Conservation (phyloP, 1,139 yeast species). For the Petasospora rhodanensis region DNA sequence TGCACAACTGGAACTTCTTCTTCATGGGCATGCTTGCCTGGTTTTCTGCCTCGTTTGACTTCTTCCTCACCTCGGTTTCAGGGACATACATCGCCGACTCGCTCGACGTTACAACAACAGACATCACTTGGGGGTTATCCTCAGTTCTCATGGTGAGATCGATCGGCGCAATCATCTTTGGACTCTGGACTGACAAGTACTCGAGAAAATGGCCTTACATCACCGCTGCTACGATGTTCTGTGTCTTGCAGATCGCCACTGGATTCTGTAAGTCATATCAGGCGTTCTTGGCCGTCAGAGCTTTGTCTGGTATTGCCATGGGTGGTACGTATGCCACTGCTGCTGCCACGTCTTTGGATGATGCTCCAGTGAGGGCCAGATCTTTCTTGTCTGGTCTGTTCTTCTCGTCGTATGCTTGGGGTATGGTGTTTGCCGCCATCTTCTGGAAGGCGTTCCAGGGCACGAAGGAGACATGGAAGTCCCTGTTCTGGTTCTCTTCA, state of each 20-base stretch:
- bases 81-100: slow-evolving; percentile 41
- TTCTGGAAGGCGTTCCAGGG: slow-evolving; percentile 38
- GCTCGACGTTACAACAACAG: slow-evolving; percentile 37
- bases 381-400: slow-evolving; percentile 43
- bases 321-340: slow-evolving; percentile 50
- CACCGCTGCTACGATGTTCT: slow-evolving; percentile 38
- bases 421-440: slow-evolving; percentile 41
- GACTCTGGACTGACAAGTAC: slow-evolving; percentile 44
- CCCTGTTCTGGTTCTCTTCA: slow-evolving; percentile 52
- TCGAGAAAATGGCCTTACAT: slow-evolving; percentile 56
- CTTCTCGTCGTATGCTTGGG: slow-evolving; percentile 42
- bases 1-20: slow-evolving; percentile 41
- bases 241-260: slow-evolving; percentile 48
- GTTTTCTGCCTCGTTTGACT: slow-evolving; percentile 52
- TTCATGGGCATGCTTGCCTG: slow-evolving; percentile 46
- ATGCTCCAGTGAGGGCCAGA: slow-evolving; percentile 39
- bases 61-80: slow-evolving; percentile 45
- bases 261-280: slow-evolving; percentile 47
- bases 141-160: slow-evolving; percentile 57
- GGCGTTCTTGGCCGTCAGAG: slow-evolving; percentile 49
- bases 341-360: slow-evolving; percentile 45
- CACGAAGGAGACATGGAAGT: slow-evolving; percentile 41
- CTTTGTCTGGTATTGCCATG: slow-evolving; percentile 47
- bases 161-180: slow-evolving; percentile 56
- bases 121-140: slow-evolving; percentile 55